phyloP scores from a whole-genome alignment of 495 filamentous ascomycete species.

The Xylona heveae region DNA sequence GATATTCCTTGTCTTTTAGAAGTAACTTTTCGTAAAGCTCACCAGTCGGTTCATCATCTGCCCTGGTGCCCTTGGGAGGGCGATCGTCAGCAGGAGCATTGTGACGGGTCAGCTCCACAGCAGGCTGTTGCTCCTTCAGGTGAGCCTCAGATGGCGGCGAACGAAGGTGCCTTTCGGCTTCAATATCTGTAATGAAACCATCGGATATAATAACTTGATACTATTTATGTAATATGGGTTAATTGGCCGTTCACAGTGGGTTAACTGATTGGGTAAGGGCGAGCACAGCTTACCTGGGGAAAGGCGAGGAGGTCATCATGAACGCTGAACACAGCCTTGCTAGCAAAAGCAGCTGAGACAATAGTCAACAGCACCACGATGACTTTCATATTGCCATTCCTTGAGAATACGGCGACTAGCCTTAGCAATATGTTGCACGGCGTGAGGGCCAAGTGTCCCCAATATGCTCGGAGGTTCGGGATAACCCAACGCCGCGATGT shows the following conservation, averaged over 20 bases:
- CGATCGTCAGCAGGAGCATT: conserved; percentile 8
- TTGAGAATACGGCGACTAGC: no score
- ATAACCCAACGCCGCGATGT: no score
- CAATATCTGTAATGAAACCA: conserved; percentile 5
- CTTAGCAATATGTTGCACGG: no score
- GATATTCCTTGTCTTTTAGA: conserved; percentile 44
- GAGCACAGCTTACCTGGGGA: conserved; percentile 46
- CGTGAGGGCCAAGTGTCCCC: no score
- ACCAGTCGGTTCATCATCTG: conserved; percentile 3
- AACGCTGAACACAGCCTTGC: conserved; percentile 47
- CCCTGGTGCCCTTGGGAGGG: conserved; percentile 7
- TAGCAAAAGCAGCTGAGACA: conserved; percentile 20
- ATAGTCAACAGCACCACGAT: conserved; percentile 1
- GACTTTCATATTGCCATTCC: no score
- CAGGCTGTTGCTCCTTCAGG: not conserved
- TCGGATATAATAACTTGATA: conserved; percentile 6
- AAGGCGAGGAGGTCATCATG: conserved; percentile 82
- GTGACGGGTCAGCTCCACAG: conserved; percentile 3
- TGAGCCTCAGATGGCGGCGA: not conserved
- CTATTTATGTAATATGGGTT: not conserved
- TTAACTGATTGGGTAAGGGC: conserved; percentile 12
- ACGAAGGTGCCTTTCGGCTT: conserved; percentile 7
- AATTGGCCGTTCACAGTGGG: conserved; percentile 10
- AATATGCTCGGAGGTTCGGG: no score
- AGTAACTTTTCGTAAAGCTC: conserved; percentile 55